Evolutionary conservation across 169 alveolate genomes (phyloP).

Genomic region (Sarcocystis neurona): DNA sequence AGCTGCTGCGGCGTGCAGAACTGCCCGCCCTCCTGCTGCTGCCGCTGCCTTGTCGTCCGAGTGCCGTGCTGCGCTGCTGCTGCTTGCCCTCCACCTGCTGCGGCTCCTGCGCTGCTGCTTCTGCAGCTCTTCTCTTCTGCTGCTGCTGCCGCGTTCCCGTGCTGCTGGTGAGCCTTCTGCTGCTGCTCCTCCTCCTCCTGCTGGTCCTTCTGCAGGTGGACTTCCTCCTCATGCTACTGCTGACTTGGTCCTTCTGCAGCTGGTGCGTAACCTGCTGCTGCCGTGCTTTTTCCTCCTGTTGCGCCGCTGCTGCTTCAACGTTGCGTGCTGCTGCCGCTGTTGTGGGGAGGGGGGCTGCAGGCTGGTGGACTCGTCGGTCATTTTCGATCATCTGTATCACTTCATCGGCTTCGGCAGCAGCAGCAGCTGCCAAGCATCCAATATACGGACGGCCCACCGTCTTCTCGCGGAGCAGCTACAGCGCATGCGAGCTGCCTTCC

Average conservation of each 20-base stretch:
- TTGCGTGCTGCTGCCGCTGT: background rate
- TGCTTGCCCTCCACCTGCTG: background rate
- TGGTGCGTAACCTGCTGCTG: background rate
- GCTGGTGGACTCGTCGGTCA: slow-evolving; percentile 42
- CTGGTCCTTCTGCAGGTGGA: background rate
- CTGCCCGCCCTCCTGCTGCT: background rate
- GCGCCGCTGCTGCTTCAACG: background rate
- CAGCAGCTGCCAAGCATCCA: slow-evolving; percentile 20
- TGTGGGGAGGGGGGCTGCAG: background rate
- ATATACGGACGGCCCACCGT: slow-evolving; percentile 17
- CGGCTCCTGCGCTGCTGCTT: background rate
- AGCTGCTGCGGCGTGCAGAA: background rate
- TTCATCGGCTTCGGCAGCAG: slow-evolving; percentile 50
- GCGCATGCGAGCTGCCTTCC: background rate
- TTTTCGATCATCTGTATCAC: slow-evolving; percentile 49
- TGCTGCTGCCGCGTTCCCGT: background rate
- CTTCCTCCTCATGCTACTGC: background rate
- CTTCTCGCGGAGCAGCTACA: slow-evolving; percentile 17
- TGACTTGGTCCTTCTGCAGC: no score
- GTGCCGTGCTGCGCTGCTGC: background rate
- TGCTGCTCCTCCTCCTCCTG: background rate
- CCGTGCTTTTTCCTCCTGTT: background rate
- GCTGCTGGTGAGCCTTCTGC: background rate
- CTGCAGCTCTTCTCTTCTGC: background rate
- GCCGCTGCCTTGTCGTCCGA: background rate